phyloP scores from a whole-genome alignment of 2,329 filamentous ascomycete genomes.

The Penicillium sp. region DNA sequence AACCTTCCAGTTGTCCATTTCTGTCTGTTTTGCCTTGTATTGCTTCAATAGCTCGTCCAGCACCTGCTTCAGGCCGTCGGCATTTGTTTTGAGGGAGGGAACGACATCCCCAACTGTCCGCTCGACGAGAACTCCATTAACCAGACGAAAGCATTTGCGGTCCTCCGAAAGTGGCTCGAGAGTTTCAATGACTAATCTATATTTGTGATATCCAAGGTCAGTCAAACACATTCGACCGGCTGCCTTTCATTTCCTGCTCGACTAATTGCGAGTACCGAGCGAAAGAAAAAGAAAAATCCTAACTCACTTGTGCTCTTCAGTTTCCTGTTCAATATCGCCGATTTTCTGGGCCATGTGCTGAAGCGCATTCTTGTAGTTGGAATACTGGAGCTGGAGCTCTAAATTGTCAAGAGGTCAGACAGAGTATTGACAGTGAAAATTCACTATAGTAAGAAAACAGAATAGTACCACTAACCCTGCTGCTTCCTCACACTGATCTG shows the following conservation, averaged over 20 bases:
- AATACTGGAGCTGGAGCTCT: conserved; percentile 50
- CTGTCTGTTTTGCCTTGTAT: conserved; percentile 90
- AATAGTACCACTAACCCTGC: conserved; percentile 35
- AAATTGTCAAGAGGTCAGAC: conserved; percentile 1
- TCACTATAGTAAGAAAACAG: not conserved
- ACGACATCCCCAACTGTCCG: conserved; percentile 89
- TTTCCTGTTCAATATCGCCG: conserved; percentile 94
- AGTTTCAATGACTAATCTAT: conserved; percentile 88
- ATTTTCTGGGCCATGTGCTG: conserved; percentile 96
- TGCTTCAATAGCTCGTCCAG: conserved; percentile 93
- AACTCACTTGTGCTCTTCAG: conserved; percentile 93
- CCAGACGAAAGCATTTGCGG: conserved; percentile 97
- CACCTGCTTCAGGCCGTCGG: conserved; percentile 89
- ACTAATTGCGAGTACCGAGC: not conserved
- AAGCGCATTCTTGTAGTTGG: conserved; percentile 63
- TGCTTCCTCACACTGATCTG: conserved; percentile 43
- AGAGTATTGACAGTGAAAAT: not conserved
- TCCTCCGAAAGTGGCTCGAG: conserved; percentile 75
- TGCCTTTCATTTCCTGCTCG: not conserved
- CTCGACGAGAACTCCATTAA: conserved; percentile 94
- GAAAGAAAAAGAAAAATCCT: not conserved
- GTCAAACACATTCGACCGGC: conserved; percentile 1
- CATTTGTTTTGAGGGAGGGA: conserved; percentile 86
- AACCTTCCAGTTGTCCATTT: conserved; percentile 99
- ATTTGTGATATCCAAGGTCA: not conserved